Evolutionary conservation across 257 asterid genomes (phyloP), one percentile per base, ranked within the genome.

Genomic region (Solanum chiquidenum): DNA sequence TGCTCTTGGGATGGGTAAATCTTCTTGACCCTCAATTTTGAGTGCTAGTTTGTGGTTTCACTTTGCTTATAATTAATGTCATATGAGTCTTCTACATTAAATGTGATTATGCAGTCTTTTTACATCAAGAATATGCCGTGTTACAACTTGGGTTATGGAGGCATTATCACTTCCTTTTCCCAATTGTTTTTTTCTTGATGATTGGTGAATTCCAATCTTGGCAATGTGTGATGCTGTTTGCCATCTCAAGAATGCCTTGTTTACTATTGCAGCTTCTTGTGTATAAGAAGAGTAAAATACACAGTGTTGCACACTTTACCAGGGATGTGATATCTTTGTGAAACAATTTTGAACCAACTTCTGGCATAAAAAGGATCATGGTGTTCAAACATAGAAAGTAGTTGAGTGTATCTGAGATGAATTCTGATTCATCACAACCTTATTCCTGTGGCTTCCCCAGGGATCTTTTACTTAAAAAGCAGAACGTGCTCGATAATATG

Each of bases 1-100:
- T 89, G 98, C 94, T 83, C 98, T 94, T 68, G 98, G 98, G 87
- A 94, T 94, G 98, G 96, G 98, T 94, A 94, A 35, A 21, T 86
- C 86, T 74, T 86, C 69, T 20, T 4, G 44, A 68, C 83, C 73
- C 83, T 75, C 84, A 18, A 29, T 58, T 72, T 91, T 68, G 10
- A 7, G 38, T 85, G 7, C 46, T 29, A 21, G 5, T 40, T 27
- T 72, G 10, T 64, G 4, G 20, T 46, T 44, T 62, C 0, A 9
- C 37, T 0, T 14, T 74, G 42, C 83, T 27, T 49, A 9, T 71
- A 49, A 29, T 25, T 18, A 16, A 35, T 73, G 10, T 23, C 11
- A 37, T 69, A 52, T 80, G 42, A 31, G 9, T 25, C 27, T 62
- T 13, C 87, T 84, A 4, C 64, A 35, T 38, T 18, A 3, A 14